phyloP scores from a whole-genome alignment of 768 basidiomycete species.

The Cystofilobasidium macerans region DNA sequence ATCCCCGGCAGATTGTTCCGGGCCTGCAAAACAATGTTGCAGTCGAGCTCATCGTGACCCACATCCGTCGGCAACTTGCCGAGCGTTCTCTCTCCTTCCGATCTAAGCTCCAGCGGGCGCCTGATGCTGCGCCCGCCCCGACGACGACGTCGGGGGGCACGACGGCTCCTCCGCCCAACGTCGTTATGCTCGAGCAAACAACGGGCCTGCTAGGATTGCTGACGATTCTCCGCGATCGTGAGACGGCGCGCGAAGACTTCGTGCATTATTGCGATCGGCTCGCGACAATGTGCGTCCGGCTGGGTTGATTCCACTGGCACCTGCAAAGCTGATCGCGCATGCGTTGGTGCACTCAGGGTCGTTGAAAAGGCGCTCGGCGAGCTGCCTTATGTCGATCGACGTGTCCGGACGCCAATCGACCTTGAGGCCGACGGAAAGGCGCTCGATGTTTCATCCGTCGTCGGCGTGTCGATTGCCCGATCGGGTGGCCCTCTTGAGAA shows the following conservation, averaged over 20 bases:
- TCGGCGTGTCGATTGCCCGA: constrained; percentile 79
- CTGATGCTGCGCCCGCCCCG: too few species aligned
- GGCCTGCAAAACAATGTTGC: constrained; percentile 80
- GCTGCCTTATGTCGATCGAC: constrained; percentile 55
- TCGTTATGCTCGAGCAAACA: constrained; percentile 63
- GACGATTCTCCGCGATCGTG: constrained; percentile 66
- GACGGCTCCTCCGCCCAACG: too few species aligned
- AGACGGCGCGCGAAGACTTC: constrained; percentile 70
- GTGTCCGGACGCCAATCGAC: constrained; percentile 58
- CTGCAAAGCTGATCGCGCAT: background rate
- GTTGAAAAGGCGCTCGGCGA: constrained; percentile 73
- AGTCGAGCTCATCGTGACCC: constrained; percentile 84
- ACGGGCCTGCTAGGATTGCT: constrained; percentile 84
- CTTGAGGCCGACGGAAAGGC: constrained; percentile 50
- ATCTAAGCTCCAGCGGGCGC: constrained; percentile 45
- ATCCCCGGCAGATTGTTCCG: constrained; percentile 85
- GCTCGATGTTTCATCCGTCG: constrained; percentile 56
- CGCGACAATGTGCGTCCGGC: constrained; percentile 10
- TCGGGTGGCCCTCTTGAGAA: constrained; percentile 88
- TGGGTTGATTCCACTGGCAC: background rate
- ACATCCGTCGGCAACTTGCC: constrained; percentile 70
- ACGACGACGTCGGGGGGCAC: background rate
- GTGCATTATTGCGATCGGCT: constrained; percentile 54
- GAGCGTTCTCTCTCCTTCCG: constrained; percentile 66
- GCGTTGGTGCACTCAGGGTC: constrained; percentile 36